Evolutionary conservation across 306 rosid species (phyloP).

Genomic region (Crotalaria pallida): DNA sequence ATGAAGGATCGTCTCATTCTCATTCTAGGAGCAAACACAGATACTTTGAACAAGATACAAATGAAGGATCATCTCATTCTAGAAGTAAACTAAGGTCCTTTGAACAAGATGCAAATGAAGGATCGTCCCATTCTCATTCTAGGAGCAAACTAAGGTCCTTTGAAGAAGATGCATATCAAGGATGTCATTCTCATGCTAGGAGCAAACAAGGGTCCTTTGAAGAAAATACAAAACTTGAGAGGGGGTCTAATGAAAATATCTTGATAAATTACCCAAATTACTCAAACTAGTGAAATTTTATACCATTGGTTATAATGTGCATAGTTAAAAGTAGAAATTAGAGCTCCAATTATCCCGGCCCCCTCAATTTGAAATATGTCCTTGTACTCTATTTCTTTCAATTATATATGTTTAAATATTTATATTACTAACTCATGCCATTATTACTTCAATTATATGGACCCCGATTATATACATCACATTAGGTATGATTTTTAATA

Average conservation of each 20-base stretch:
- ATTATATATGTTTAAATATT: constrained; percentile 1
- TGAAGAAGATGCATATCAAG: constrained; percentile 33
- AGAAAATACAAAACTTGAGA: constrained; percentile 26
- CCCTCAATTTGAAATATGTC: background rate
- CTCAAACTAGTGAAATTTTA: constrained; percentile 6
- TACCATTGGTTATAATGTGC: constrained; percentile 13
- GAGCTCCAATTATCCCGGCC: background rate
- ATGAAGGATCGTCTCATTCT: no score
- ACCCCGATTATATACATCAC: no score
- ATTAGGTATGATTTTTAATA: no score
- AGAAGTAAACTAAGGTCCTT: constrained; percentile 19
- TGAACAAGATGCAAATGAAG: constrained; percentile 20
- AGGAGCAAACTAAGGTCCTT: constrained; percentile 19
- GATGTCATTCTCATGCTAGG: constrained; percentile 16
- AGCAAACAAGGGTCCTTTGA: constrained; percentile 22
- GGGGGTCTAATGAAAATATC: constrained; percentile 25
- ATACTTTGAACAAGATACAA: no score
- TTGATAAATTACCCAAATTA: background rate
- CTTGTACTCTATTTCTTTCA: background rate
- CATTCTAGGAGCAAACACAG: no score
- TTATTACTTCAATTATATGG: no score
- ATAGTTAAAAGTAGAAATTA: constrained; percentile 5
- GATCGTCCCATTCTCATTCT: constrained; percentile 1
- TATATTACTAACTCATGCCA: background rate
- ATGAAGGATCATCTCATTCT: background rate